Base-by-base conservation (phyloP, 2,329 filamentous ascomycete genomes). In the Apiospora arundinis region DNA sequence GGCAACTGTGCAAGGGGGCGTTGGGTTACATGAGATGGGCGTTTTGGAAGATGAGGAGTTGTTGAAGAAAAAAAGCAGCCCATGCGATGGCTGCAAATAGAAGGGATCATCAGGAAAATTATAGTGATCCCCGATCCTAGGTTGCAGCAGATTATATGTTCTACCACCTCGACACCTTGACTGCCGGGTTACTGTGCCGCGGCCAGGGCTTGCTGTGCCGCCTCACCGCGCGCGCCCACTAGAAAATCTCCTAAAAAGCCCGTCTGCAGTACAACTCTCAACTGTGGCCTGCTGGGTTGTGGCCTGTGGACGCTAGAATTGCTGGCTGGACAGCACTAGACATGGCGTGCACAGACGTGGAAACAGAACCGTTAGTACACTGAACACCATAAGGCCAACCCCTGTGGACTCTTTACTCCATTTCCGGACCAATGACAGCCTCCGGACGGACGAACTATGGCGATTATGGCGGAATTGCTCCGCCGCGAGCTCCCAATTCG, bases 401-500 rank as follows among this genome's bases (percentile, higher is more conserved):
- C 28, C 6, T 21, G 28, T 28, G 18, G 8, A 32, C 52, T 18
- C 16, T 16, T 18, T 32, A 32, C 28, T 16, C 52, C 28, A 28
- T 60, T 9, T 8, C 32, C 52, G 28, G 18, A 37, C 52, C 52
- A 60, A 60, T 60, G 21, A 21, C 28, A 37, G 28, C 52, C 25
- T 32, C 52, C 28, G 28, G 18, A 37, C 7, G 52, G 52, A 32
- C 25, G 52, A n/a, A 32, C 52, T 60, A 60, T 60, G 8, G 52
- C 52, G 52, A 32, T 25, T 60, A 60, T 60, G 8, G 52, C 52
- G 52, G 52, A 60, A 60, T 60, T 37, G 25, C 28, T 21, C 52
- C 52, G 52, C 5, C 2, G 49, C 49, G 23, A 56, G 52, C 28
- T 7, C 28, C 25, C 52, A 56, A 60, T 32, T 60, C 52, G 52